Evolutionary conservation across 345 rosid genomes (phyloP), one percentile per base, ranked within the genome.

Genomic region (Ailanthus altissimus): DNA sequence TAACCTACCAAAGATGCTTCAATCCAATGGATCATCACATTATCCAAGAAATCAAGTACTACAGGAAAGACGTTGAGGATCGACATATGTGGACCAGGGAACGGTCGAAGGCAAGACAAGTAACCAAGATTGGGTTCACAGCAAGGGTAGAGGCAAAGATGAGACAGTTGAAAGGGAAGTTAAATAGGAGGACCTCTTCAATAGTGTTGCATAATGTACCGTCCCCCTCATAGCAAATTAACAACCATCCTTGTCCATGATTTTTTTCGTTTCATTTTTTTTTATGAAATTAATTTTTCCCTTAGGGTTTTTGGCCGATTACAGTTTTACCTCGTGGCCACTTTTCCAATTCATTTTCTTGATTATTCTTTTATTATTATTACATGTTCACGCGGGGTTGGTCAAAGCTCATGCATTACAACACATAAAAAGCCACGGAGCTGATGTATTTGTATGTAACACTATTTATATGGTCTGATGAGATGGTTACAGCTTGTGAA

Each of bases 61-160:
- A 87, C 81, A 88, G 75, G 83, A 89, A 92, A 67, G 99, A 97
- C 13, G 84, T 90, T 0, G 88, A 90, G 84, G 99, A 97, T 67
- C 84, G 85, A 54, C 80, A 81, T 59, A 87, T 97, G 94, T 97
- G 97, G 99, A 85, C 85, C 4, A 72, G 98, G 83, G 99, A 97
- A 81, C 76, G 97, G 59, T 92, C 97, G 1, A 97, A 92, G 84
- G 98, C 98, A 0, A 72, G 97, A 77, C 93, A 97, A 81, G 86
- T 86, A 85, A 97, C 99, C 14, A 97, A 94, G 94, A 91, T 97
- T 5, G 98, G 99, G 40, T 92, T 97, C 86, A 81, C 97, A 1
- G 98, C 93, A 7, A 86, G 98, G 72, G 99, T 97, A 0, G 99
- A 97, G 66, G 99, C 93, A 1, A 94, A 92, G 85, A 97, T 97